Conservation (phyloP, 257 asterid genomes). For the Solanum virginianum region DNA sequence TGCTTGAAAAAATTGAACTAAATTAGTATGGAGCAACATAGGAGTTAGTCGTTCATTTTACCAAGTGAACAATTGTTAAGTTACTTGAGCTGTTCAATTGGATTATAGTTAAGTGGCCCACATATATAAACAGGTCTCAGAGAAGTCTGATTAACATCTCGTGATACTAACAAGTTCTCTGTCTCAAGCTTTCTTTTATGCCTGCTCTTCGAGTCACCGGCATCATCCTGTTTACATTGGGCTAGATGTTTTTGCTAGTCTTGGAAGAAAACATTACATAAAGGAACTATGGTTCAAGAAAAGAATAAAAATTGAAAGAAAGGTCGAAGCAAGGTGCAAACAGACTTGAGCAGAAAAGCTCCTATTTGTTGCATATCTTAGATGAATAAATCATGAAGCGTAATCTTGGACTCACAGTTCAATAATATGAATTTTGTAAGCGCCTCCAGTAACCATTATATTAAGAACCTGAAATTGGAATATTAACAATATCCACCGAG, state of each 20-base stretch:
- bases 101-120: constrained; percentile 93
- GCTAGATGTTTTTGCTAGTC: neutral
- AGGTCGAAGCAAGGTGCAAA: neutral
- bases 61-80: neutral
- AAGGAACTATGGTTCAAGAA: neutral
- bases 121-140: constrained; percentile 86
- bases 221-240: constrained; percentile 43
- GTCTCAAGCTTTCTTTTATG: constrained; percentile 98
- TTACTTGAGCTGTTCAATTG: constrained; percentile 51
- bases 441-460: neutral
- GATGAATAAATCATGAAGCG: neutral
- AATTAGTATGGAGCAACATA: neutral
- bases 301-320: neutral
- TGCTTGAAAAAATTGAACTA: too few relatives aligned
- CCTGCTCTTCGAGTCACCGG: constrained; percentile 95
- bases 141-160: constrained; percentile 78
- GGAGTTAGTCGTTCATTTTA: neutral
- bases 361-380: neutral
- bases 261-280: neutral
- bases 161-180: constrained; percentile 55
- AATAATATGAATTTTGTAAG: neutral
- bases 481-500: neutral
- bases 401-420: neutral
- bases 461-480: neutral
- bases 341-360: neutral